Evolutionary conservation across 164 flowering plant genomes (phyloP).

Genomic region (Nelumbo lutea): DNA sequence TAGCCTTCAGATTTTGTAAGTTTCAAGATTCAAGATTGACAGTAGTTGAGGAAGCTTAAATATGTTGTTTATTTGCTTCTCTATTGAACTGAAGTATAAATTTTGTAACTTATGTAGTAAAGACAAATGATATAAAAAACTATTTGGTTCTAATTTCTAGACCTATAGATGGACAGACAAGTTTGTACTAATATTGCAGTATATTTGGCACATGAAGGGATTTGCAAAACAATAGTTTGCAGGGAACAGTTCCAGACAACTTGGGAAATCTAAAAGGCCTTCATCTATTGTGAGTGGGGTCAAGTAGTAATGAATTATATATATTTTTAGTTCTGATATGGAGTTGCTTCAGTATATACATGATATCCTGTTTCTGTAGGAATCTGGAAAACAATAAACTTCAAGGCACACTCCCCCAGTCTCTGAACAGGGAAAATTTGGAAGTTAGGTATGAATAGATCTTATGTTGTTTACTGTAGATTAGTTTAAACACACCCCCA

Average conservation of each 20-base stretch:
- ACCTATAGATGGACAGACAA: not conserved
- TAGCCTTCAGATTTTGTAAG: conserved; percentile 72
- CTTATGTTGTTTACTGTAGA: not conserved
- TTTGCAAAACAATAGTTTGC: conserved; percentile 65
- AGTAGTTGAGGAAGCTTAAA: not conserved
- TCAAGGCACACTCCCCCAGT: conserved; percentile 61
- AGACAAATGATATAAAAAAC: not conserved
- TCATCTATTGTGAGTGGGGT: conserved; percentile 55
- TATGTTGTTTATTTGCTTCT: not conserved
- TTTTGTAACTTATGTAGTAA: not conserved
- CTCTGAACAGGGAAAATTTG: conserved; percentile 56
- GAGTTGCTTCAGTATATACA: not conserved
- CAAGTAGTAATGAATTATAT: not conserved
- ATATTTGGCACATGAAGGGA: conserved; percentile 47
- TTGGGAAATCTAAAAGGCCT: conserved; percentile 63
- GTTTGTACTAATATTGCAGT: not conserved
- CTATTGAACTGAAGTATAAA: not conserved
- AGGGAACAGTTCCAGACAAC: conserved; percentile 69
- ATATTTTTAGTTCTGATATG: not conserved
- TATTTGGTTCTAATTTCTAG: not conserved
- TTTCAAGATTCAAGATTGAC: conserved; percentile 3
- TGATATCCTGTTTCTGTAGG: conserved; percentile 32
- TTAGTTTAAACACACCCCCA: too few relatives aligned
- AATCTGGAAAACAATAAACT: conserved; percentile 76
- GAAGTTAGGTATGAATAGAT: conserved; percentile 51